Base-by-base conservation (phyloP, 2,329 filamentous ascomycete species). In the Arthroderma uncinatum region DNA sequence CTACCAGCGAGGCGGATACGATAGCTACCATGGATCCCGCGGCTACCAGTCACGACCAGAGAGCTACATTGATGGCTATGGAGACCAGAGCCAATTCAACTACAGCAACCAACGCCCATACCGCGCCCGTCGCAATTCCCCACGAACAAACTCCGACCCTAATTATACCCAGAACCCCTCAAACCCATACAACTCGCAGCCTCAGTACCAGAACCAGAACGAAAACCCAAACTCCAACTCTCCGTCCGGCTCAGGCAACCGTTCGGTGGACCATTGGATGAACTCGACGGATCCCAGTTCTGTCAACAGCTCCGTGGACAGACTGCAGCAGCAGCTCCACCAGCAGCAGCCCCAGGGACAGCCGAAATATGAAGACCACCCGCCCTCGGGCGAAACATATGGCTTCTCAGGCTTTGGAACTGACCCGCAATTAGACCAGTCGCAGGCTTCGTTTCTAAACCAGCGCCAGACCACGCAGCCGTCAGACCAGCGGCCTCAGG, bases 211-310 rank as follows among this genome's bases (percentile, higher is more conserved):
- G 69, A 85, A 92, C 64, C 84, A 83, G 62, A 93, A 89, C 1
- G 88, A 92, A 71, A 90, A 95, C 70, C 95, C 89, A 1, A 86
- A 94, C 47, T 86, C 86, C 37, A 89, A 87, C 10, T 85, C 59
- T 2, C 68, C 66, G 16, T 83, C 84, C 9, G 85, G 83, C 21
- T 87, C 84, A 66, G 87, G 84, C 53, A 86, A 82, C 63, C 82
- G 85, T 61, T 83, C 76, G 56, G 76, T 77, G 55, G 90, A 95
- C 58, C 84, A 84, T 10, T 84, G 82, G 67, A 85, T 84, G 57
- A 91, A 93, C 70, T 85, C 85, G 62, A 95, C 89, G 59, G 90
- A 95, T 68, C 91, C 88, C 75, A 93, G 87, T 74, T 95, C 90
- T 67, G 87, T 95, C 68, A 95, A 95, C 73, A 94, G 89, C 74